Evolutionary conservation across 495 filamentous ascomycete genomes (phyloP).

Genomic region (Neurospora sp.): DNA sequence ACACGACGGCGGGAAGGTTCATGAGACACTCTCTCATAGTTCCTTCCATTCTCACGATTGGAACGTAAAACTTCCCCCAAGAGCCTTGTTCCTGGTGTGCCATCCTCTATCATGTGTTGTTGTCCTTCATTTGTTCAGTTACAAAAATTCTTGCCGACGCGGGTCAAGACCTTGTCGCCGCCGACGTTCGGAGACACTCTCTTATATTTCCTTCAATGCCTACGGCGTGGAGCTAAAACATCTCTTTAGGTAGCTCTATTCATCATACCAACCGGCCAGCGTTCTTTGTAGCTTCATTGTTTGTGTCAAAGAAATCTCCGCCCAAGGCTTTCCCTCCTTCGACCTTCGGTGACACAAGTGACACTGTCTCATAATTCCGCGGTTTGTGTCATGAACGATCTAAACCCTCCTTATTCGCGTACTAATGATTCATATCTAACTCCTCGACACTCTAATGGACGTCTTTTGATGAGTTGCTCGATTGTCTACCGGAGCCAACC

Average conservation of each 20-base stretch:
- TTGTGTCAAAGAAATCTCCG: not conserved
- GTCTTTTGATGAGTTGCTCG: not conserved
- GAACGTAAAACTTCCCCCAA: accelerated
- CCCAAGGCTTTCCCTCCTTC: not conserved
- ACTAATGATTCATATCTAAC: not conserved
- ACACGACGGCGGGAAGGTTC: not conserved
- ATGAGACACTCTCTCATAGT: not conserved
- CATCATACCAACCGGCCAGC: accelerated
- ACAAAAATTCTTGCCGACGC: not conserved
- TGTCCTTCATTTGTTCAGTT: not conserved
- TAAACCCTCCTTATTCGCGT: too few relatives aligned
- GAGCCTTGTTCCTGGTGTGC: accelerated
- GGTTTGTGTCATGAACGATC: not conserved
- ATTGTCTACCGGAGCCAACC: not conserved
- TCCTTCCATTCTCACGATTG: not conserved
- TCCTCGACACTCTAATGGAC: accelerated
- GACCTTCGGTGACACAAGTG: not conserved
- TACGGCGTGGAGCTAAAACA: accelerated
- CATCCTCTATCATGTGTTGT: accelerated
- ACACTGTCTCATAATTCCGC: not conserved
- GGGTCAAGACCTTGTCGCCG: not conserved
- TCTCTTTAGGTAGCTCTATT: accelerated
- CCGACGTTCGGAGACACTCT: not conserved
- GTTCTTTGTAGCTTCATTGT: not conserved
- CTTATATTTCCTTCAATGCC: not conserved